Evolutionary conservation across 2,329 filamentous ascomycete species (phyloP), one percentile per base, ranked within the genome.

Genomic region (Trichothecium roseum): DNA sequence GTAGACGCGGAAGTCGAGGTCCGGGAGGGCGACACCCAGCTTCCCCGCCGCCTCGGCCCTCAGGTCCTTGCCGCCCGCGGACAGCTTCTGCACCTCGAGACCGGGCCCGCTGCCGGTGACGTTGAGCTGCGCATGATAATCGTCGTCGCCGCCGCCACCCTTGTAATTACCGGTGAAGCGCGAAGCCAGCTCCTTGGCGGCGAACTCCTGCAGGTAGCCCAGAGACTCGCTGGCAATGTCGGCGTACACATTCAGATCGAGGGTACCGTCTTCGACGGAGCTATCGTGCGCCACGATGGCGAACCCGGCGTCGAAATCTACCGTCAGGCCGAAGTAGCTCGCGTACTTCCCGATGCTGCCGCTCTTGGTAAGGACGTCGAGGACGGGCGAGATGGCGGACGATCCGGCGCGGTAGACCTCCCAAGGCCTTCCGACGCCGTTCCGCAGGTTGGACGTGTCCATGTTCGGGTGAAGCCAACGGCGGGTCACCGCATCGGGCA

Each of bases 381-480:
- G 4, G 1, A 56, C 42, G 0, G 51, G 45, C 0, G 43, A 45
- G 12, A 45, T 47, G 10, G 42, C 35, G 3, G 41, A 30, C 0
- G 38, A 32, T 2, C 47, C 46, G 0, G 52, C 47, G 12, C 49
- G 52, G 30, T 55, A 55, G 1, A 56, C 44, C 33, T 57, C 54
- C 54, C 53, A 57, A 1, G 54, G 54, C 5, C 44, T 41, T 1
- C 53, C 54, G 4, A 54, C 53, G 3, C 50, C 51, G 28, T 57
- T 57, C 17, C 54, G 53, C 2, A 57, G 38, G 37, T 57, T 57
- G 1, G 53, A 56, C 4, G 53, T 55, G 17, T 53, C 50, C 17
- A 35, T 38, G 12, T 44, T 37, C 3, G 50, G 42, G 9, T 46
- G 50, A 0, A 57, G 46, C 54, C 54, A 57, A 24, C 53, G 51